A percentile compares a stretch with the other conserved stretches of the same genome.
phyloP scores from a whole-genome alignment of 164 flowering plant species.

The Cinnamomum chago region DNA sequence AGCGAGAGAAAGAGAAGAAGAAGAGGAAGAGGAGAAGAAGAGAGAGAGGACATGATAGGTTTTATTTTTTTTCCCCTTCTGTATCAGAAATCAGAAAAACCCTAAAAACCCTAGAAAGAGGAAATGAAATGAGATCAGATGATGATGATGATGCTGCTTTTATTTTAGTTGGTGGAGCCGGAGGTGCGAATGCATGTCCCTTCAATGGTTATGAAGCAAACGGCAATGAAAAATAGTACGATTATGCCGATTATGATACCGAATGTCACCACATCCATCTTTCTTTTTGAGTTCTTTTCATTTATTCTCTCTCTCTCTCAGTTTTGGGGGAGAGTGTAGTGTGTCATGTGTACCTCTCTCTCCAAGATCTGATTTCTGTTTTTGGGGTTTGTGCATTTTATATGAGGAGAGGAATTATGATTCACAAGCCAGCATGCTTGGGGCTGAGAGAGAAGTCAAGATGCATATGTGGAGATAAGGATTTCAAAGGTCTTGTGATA shows the following conservation, averaged over 20 bases:
- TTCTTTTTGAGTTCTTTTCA: not conserved
- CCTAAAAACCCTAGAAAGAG: not conserved
- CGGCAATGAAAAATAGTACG: slow-evolving; percentile 49
- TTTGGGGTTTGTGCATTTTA: no score
- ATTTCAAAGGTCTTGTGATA: no score
- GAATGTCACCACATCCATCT: slow-evolving; percentile 65
- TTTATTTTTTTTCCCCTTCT: no score
- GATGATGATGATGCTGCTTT: not conserved
- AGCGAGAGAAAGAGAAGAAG: not conserved
- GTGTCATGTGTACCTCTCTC: not conserved
- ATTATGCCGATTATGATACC: slow-evolving; percentile 70
- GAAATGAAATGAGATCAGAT: not conserved
- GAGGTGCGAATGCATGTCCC: slow-evolving; percentile 70
- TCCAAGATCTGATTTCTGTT: no score
- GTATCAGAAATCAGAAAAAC: not conserved
- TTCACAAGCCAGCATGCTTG: no score
- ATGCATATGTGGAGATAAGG: no score
- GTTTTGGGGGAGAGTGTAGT: not conserved
- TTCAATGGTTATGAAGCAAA: slow-evolving; percentile 65
- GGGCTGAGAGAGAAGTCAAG: no score
- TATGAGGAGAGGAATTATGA: not conserved
- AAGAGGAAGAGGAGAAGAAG: not conserved
- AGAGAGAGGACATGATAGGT: not conserved
- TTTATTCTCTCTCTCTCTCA: no score
- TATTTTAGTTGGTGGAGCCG: slow-evolving; percentile 7